A percentile compares a stretch with the other conserved stretches of the same genome.
Conservation (phyloP, 108 stramenopile genomes). For the Schizochytrium sp. region DNA sequence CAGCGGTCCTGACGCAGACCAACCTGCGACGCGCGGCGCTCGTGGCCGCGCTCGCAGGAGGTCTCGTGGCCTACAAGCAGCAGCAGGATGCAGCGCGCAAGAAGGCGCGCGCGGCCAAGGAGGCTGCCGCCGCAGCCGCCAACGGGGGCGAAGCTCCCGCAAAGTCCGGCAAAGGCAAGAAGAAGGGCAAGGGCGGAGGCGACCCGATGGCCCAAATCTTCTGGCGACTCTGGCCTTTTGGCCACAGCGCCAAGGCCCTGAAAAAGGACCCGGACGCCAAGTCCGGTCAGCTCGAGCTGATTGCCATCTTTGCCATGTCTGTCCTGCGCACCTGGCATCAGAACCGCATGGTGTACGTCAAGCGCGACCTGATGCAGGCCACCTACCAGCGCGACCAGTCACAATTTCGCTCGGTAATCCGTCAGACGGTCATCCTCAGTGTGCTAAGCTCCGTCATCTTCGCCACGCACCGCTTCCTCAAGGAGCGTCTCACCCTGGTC, state of each 20-base stretch:
- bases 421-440: background rate
- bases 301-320: background rate
- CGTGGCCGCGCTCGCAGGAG: background rate
- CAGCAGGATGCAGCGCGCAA: background rate
- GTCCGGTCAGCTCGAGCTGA: background rate
- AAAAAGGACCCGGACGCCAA: background rate
- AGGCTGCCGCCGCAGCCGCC: background rate
- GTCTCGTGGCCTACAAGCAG: background rate
- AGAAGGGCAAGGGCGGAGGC: background rate
- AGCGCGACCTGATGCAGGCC: slow-evolving; percentile 18
- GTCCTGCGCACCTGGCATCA: slow-evolving; percentile 12
- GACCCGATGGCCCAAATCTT: background rate
- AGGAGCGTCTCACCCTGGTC: background rate
- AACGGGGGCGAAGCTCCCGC: background rate
- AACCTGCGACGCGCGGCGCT: background rate
- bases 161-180: background rate
- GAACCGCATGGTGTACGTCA: slow-evolving; percentile 6
- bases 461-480: slow-evolving; percentile 7
- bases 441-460: background rate
- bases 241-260: background rate
- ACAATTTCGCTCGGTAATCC: background rate
- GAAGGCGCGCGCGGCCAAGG: background rate
- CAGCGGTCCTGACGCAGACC: background rate
- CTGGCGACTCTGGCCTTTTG: slow-evolving; percentile 7
- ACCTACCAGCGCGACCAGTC: slow-evolving; percentile 12